These are phyloP conservation scores for Deuterostichococcus epilithicus DNA, from an alignment of 139 green algal genomes.

Conservation along the genomic window DNA sequence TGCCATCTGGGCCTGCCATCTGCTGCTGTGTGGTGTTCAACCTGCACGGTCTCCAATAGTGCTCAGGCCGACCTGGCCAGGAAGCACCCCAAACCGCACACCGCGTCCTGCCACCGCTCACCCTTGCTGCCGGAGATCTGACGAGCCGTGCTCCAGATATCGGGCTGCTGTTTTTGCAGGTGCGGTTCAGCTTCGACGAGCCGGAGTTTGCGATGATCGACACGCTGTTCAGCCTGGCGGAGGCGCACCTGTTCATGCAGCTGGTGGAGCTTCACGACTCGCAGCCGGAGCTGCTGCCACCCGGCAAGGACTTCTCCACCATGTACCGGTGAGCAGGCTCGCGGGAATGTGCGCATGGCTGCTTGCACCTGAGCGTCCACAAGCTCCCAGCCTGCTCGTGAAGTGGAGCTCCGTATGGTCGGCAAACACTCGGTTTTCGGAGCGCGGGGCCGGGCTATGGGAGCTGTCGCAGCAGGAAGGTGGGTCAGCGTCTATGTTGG, in stretches of 20 bases:
- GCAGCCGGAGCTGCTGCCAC: constrained; percentile 30
- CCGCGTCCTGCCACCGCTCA: not conserved
- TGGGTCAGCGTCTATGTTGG: too few species aligned
- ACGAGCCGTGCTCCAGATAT: too few species aligned
- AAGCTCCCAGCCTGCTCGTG: too few species aligned
- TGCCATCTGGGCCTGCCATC: too few species aligned
- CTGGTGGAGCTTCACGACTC: constrained; percentile 70
- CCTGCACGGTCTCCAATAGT: not conserved
- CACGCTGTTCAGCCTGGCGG: constrained; percentile 94
- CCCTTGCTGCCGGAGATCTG: not conserved
- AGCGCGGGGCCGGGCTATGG: too few species aligned
- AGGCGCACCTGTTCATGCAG: constrained; percentile 92
- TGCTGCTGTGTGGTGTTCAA: not conserved
- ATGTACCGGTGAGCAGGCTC: constrained; percentile 27
- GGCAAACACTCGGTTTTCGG: too few species aligned
- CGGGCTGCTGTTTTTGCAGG: constrained; percentile 22
- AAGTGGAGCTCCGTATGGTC: too few species aligned
- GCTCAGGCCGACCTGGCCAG: not conserved
- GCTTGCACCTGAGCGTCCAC: too few species aligned
- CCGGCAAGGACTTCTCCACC: constrained; percentile 35
- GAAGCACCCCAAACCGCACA: not conserved
- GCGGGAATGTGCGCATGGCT: too few species aligned
- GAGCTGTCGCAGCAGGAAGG: too few species aligned
- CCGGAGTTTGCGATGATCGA: constrained; percentile 84
- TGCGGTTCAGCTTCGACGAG: constrained; percentile 65